Conservation (phyloP, 2,329 filamentous ascomycete species). For the Dactylella cylindrospora region DNA sequence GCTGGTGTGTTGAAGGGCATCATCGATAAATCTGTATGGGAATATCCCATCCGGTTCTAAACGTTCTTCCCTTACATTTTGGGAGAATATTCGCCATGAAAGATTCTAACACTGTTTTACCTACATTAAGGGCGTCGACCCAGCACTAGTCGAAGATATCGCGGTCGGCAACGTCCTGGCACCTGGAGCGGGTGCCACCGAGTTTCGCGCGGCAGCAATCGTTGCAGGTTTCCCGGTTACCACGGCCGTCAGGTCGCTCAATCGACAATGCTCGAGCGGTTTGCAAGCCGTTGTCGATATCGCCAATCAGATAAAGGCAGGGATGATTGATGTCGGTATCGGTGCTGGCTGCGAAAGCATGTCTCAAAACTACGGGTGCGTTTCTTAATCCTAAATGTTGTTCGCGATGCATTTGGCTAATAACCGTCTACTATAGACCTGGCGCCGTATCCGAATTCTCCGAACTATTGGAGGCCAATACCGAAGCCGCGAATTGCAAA, state of each 20-base stretch:
- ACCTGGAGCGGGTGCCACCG: slow-evolving; percentile 90
- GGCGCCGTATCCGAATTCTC: slow-evolving; percentile 89
- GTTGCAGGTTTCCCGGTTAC: slow-evolving; percentile 87
- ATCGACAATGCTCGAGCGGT: slow-evolving; percentile 91
- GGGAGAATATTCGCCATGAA: too few relatives aligned
- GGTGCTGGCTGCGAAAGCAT: slow-evolving; percentile 97
- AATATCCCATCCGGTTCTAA: too few relatives aligned
- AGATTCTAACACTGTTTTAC: background rate
- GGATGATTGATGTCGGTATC: slow-evolving; percentile 94
- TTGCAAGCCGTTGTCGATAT: slow-evolving; percentile 91
- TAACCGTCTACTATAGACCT: slow-evolving; percentile 58
- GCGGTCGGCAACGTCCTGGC: slow-evolving; percentile 87
- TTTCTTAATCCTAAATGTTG: slow-evolving; percentile 37
- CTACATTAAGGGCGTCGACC: slow-evolving; percentile 64
- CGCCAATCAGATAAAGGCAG: slow-evolving; percentile 83
- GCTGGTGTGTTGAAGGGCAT: slow-evolving; percentile 78
- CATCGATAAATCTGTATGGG: slow-evolving; percentile 71
- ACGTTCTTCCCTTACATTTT: background rate
- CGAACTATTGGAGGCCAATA: slow-evolving; percentile 77
- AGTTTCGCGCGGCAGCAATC: slow-evolving; percentile 89
- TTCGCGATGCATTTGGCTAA: background rate
- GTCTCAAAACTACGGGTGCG: slow-evolving; percentile 84
- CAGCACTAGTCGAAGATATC: slow-evolving; percentile 84
- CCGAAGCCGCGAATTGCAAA: slow-evolving; percentile 90
- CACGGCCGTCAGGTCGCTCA: slow-evolving; percentile 81